phyloP scores from a whole-genome alignment of 2,329 filamentous ascomycete genomes.

The Ceratocystis diversiconidia region DNA sequence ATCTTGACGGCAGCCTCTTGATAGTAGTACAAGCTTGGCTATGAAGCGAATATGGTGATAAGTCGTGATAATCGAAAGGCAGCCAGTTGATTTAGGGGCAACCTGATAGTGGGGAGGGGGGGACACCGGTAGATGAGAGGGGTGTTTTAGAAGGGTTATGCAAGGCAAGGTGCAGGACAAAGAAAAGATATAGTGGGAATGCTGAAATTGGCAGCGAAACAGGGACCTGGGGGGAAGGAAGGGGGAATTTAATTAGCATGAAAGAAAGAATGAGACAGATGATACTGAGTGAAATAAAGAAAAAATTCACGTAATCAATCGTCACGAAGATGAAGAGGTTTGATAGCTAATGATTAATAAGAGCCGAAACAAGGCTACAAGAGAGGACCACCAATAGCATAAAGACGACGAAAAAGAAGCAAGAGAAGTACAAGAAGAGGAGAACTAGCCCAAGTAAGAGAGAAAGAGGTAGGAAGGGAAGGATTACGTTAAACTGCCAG shows the following conservation, averaged over 20 bases:
- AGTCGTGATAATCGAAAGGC: not conserved
- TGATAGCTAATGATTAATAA: not conserved
- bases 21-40: not conserved
- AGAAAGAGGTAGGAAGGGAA: not conserved
- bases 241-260: not conserved
- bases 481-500: not conserved
- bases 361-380: not conserved
- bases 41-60: not conserved
- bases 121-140: not conserved
- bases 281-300: not conserved
- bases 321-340: not conserved
- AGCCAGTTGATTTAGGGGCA: not conserved
- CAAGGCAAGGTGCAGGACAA: not conserved
- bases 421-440: not conserved
- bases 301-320: not conserved
- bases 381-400: not conserved
- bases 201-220: conserved; percentile 2
- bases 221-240: not conserved
- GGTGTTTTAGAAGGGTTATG: conserved; percentile 3
- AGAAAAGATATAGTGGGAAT: not conserved
- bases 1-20: not conserved
- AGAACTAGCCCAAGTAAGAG: not conserved
- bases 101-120: not conserved
- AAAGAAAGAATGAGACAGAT: conserved; percentile 1
- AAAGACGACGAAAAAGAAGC: not conserved